phyloP scores from a whole-genome alignment of 2,329 filamentous ascomycete species.

The Ophiostoma montium region DNA sequence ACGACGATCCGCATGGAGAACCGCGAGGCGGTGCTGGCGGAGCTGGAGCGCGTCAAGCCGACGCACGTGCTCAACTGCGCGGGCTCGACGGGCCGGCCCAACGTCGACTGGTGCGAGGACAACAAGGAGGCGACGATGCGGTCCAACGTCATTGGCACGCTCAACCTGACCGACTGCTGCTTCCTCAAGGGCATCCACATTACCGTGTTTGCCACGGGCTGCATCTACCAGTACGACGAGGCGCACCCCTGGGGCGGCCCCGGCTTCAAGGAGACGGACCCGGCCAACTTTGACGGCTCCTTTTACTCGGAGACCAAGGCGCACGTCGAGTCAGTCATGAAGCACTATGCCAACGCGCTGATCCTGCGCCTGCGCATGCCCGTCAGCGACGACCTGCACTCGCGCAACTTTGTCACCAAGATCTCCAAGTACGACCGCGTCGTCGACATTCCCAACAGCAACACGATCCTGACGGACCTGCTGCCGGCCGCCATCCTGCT shows the following conservation, averaged over 20 bases:
- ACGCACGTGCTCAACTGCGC: conserved; percentile 55
- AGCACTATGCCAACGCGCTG: conserved; percentile 45
- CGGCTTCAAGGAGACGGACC: conserved; percentile 47
- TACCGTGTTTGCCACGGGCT: conserved; percentile 54
- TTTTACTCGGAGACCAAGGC: conserved; percentile 57
- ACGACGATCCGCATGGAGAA: conserved; percentile 54
- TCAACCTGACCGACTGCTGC: conserved; percentile 50
- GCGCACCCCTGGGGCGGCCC: conserved; percentile 43
- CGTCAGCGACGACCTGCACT: conserved; percentile 51
- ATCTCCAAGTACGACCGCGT: conserved; percentile 50
- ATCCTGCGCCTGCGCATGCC: conserved; percentile 57
- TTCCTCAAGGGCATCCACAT: conserved; percentile 43
- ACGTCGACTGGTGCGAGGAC: conserved; percentile 59
- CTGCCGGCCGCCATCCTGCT: conserved; percentile 62
- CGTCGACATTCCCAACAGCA: conserved; percentile 55
- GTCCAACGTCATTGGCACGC: conserved; percentile 51
- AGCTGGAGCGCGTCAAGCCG: conserved; percentile 44
- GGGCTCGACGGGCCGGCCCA: conserved; percentile 51
- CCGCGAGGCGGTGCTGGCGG: conserved; percentile 38
- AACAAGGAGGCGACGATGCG: conserved; percentile 53
- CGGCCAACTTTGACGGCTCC: conserved; percentile 50
- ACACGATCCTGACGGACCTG: conserved; percentile 51
- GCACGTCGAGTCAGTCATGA: conserved; percentile 50
- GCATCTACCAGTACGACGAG: conserved; percentile 52
- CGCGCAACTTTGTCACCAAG: conserved; percentile 56